These are phyloP conservation scores for Cornus kousa DNA, from an alignment of 148 eudicot genomes.

Conservation along the genomic window DNA sequence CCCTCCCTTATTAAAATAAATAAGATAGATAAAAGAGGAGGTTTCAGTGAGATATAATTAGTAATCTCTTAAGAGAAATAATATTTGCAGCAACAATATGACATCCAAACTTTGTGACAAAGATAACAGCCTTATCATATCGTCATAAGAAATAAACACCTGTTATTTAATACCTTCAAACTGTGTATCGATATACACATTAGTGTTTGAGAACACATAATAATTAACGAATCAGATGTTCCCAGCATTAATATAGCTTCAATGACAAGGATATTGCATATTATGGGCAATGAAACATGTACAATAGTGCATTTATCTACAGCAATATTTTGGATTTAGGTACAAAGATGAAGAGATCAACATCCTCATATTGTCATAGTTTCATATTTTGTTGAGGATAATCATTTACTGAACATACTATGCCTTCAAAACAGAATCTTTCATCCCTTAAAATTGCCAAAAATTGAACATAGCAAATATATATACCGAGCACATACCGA, in stretches of 20 bases:
- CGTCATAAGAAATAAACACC: background rate
- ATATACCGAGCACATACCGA: constrained; percentile 50
- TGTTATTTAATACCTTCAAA: background rate
- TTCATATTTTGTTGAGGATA: background rate
- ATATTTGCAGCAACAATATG: background rate
- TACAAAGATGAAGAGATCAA: background rate
- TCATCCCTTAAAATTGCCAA: background rate
- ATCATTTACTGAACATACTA: background rate
- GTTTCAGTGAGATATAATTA: background rate
- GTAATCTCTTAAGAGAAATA: background rate
- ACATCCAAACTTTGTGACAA: background rate
- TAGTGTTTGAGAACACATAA: background rate
- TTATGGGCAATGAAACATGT: background rate
- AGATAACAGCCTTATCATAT: background rate
- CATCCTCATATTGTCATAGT: background rate
- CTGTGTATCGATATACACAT: background rate
- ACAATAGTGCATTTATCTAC: background rate
- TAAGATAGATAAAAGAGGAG: too few relatives aligned
- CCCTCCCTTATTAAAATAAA: too few relatives aligned
- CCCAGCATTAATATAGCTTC: background rate
- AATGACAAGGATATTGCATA: background rate
- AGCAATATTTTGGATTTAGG: background rate
- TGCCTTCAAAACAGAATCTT: constrained; percentile 5
- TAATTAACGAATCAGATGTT: background rate
- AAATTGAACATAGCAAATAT: background rate